Conservation (phyloP, 1,284 basidiomycete species). For the Moniliella sp. region DNA sequence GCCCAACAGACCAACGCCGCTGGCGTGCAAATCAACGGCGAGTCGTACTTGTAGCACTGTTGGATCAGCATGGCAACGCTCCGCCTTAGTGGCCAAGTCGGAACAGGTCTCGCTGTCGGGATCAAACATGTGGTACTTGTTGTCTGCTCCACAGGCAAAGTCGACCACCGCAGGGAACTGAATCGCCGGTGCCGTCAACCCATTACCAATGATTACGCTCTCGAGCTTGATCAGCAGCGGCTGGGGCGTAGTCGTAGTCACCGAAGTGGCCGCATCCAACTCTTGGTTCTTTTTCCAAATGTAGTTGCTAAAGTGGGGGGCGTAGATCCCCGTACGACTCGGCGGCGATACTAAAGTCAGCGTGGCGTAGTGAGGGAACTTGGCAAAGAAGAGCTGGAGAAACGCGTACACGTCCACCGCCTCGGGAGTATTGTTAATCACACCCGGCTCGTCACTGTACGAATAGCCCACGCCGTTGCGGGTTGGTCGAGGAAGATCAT, state of each 20-base stretch:
- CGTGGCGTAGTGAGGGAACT: constrained; percentile 26
- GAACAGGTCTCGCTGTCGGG: constrained; percentile 49
- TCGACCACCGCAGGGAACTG: constrained; percentile 45
- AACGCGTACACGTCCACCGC: constrained; percentile 75
- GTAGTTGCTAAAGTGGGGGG: constrained; percentile 22
- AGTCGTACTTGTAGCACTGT: constrained; percentile 26
- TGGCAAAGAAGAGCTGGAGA: constrained; percentile 60
- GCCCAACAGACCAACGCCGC: constrained; percentile 37
- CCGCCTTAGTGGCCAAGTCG: constrained; percentile 46
- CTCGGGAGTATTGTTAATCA: constrained; percentile 50
- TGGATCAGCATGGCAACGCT: constrained; percentile 45
- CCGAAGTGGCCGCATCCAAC: background rate
- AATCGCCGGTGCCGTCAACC: constrained; percentile 19
- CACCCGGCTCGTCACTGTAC: constrained; percentile 48
- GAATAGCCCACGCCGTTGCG: constrained; percentile 61
- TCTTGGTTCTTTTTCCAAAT: constrained; percentile 28
- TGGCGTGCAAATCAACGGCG: constrained; percentile 41
- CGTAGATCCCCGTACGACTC: constrained; percentile 45
- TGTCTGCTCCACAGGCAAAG: constrained; percentile 44
- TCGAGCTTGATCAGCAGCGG: constrained; percentile 26
- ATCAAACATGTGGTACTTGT: constrained; percentile 48
- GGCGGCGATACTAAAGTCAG: constrained; percentile 36
- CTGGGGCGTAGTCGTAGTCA: background rate
- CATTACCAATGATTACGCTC: constrained; percentile 30
- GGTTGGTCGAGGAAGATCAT: constrained; percentile 57